Percentiles rank a stretch among this genome's conserved stretches.
phyloP scores from a whole-genome alignment of 192 early-diverging fungal species.

The Paraglomus brasilianum region DNA sequence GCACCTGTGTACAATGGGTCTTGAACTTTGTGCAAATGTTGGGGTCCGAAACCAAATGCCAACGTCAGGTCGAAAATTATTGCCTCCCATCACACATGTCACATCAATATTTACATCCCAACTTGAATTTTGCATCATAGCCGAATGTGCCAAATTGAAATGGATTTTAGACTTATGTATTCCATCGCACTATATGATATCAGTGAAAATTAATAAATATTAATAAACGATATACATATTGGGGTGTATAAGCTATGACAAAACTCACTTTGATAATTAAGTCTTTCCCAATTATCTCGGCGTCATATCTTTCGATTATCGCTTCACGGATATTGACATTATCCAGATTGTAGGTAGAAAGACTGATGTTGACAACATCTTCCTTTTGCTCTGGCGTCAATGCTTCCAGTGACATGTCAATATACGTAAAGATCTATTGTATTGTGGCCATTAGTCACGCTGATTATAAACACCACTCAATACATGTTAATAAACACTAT shows the following conservation, averaged over 20 bases:
- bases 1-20: not conserved
- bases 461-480: not conserved
- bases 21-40: not conserved
- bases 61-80: slow-evolving; percentile 20
- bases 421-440: slow-evolving; percentile 15
- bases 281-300: not conserved
- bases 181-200: not conserved
- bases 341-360: not conserved
- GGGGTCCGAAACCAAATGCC: slow-evolving; percentile 6
- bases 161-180: not conserved
- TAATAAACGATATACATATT: not conserved
- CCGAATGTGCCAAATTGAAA: not conserved
- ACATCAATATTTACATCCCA: too few relatives aligned
- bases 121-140: too few relatives aligned
- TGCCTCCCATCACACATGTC: slow-evolving; percentile 7
- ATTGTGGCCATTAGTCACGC: not conserved
- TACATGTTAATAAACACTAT: not conserved
- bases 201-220: not conserved
- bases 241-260: not conserved
- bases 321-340: not conserved
- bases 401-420: not conserved
- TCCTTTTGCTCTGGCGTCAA: not conserved
- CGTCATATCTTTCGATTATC: slow-evolving; percentile 2
- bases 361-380: not conserved
- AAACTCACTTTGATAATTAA: slow-evolving; percentile 12